phyloP scores from a whole-genome alignment of 164 flowering plant species.

The Santalum album region DNA sequence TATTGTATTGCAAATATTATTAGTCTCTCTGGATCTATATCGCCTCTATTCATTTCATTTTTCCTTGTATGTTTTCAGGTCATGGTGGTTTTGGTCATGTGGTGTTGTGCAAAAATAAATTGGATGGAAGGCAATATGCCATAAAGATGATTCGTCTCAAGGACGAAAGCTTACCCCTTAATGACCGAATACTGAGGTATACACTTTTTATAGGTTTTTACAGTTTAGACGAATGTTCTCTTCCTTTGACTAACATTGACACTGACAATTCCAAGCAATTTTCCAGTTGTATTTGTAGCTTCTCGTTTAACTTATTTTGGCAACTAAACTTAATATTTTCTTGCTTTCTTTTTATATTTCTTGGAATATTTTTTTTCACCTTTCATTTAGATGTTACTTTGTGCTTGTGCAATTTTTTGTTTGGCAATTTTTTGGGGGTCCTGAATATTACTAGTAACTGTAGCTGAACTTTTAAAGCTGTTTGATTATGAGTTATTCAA shows the following conservation, averaged over 20 bases:
- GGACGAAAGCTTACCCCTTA: constrained; percentile 61
- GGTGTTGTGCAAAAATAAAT: constrained; percentile 83
- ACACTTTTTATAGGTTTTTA: not conserved
- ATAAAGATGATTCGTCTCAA: constrained; percentile 91
- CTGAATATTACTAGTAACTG: too few species aligned
- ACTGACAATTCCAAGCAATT: too few species aligned
- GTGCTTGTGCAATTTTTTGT: too few species aligned
- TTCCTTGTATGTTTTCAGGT: constrained; percentile 34
- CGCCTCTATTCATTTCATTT: not conserved
- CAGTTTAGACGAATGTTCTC: not conserved
- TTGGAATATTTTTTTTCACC: not conserved
- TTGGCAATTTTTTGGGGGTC: too few species aligned
- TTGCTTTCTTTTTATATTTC: not conserved
- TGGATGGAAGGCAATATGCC: constrained; percentile 96
- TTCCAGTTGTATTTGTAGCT: too few species aligned
- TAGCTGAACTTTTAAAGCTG: too few species aligned
- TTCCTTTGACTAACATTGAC: too few species aligned
- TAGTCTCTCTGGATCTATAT: not conserved
- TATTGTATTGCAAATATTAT: too few species aligned
- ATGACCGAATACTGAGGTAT: constrained; percentile 92
- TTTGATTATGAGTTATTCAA: too few species aligned
- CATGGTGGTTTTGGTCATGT: constrained; percentile 99
- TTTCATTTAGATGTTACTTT: not conserved
- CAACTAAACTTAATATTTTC: not conserved
- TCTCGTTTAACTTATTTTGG: not conserved